Conservation (phyloP, 2,329 filamentous ascomycete species). For the Scedosporium minutisporum region DNA sequence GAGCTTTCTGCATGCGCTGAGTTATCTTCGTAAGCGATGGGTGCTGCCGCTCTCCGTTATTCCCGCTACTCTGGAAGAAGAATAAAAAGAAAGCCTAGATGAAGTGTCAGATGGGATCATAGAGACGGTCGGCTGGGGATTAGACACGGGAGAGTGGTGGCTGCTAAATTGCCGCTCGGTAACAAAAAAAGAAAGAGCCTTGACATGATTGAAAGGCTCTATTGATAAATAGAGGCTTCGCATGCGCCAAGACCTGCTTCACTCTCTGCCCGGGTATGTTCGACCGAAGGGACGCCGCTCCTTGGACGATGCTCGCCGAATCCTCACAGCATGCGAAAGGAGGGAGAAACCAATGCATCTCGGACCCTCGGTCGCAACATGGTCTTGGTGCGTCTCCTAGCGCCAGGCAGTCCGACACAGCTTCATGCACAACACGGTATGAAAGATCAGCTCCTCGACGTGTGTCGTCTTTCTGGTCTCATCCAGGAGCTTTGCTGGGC, state of each 20-base stretch:
- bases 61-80: too few relatives aligned
- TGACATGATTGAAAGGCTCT: not conserved
- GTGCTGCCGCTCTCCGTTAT: not conserved
- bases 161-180: not conserved
- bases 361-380: too few relatives aligned
- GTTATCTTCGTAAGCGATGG: not conserved
- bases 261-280: not conserved
- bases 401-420: not conserved
- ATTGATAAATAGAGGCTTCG: not conserved
- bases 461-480: not conserved
- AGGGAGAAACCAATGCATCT: not conserved
- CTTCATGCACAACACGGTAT: not conserved
- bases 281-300: not conserved
- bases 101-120: not conserved
- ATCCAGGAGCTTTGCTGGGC: not conserved
- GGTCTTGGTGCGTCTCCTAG: too few relatives aligned
- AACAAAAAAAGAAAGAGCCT: not conserved
- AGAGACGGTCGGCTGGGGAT: not conserved
- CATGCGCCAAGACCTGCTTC: not conserved
- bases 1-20: too few relatives aligned
- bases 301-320: not conserved
- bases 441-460: not conserved
- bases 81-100: too few relatives aligned
- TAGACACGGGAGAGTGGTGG: not conserved
- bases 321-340: not conserved